Conservation (phyloP, 768 basidiomycete genomes). For the Lactarius deliciosus region DNA sequence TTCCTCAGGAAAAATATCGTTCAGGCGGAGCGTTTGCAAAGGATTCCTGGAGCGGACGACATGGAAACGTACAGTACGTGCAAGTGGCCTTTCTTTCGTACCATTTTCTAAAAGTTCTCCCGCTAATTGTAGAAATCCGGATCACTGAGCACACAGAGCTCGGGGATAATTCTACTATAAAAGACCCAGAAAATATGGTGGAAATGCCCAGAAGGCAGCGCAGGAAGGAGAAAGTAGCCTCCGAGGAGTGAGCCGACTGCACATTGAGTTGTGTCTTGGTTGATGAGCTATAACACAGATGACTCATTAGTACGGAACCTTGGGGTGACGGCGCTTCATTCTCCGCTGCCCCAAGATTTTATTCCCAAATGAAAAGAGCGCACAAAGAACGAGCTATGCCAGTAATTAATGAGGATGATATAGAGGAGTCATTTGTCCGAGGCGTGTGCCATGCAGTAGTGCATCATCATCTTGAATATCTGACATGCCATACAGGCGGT, state of each 20-base stretch:
- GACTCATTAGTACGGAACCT: conserved; percentile 30
- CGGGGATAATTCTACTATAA: conserved; percentile 81
- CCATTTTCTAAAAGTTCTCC: neutral
- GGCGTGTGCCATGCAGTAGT: conserved; percentile 47
- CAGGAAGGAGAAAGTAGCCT: conserved; percentile 22
- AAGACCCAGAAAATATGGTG: conserved; percentile 51
- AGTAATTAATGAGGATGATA: conserved; percentile 69
- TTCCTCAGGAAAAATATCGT: conserved; percentile 82
- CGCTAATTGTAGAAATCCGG: conserved; percentile 52
- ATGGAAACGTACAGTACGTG: conserved; percentile 60
- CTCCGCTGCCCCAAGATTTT: conserved; percentile 44
- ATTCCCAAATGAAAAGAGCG: conserved; percentile 69
- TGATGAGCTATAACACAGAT: conserved; percentile 30
- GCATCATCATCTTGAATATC: conserved; percentile 15
- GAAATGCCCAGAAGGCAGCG: conserved; percentile 45
- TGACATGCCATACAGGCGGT: conserved; percentile 52
- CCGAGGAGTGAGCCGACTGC: conserved; percentile 20
- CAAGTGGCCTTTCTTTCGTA: neutral
- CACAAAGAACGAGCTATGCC: conserved; percentile 64
- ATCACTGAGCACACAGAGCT: conserved; percentile 83
- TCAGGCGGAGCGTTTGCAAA: conserved; percentile 60
- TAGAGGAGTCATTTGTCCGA: conserved; percentile 86
- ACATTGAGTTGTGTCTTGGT: neutral
- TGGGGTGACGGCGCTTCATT: conserved; percentile 21
- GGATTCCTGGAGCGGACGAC: conserved; percentile 36